Evolutionary conservation across 306 rosid species (phyloP).

Genomic region (Rosa persica): DNA sequence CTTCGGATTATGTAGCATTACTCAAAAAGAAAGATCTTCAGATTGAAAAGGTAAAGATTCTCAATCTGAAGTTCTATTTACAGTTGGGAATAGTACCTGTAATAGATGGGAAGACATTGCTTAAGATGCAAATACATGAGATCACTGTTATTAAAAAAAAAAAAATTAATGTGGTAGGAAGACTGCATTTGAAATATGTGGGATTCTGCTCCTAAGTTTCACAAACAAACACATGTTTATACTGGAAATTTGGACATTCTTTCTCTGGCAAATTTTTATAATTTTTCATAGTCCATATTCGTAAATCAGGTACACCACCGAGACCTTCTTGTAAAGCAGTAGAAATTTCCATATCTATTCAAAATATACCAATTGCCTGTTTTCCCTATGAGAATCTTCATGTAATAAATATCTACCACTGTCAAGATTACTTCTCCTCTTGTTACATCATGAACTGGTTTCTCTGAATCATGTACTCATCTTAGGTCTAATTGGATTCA

Average conservation of each 20-base stretch:
- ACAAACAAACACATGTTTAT: conserved; percentile 1
- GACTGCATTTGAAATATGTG: neutral
- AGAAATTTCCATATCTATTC: neutral
- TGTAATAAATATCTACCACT: neutral
- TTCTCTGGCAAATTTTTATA: neutral
- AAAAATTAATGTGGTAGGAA: neutral
- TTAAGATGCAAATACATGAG: neutral
- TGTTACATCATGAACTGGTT: neutral
- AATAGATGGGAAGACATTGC: neutral
- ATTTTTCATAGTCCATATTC: neutral
- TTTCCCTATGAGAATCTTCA: neutral
- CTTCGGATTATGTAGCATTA: conserved; percentile 58
- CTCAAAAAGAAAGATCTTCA: conserved; percentile 93
- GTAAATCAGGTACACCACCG: neutral
- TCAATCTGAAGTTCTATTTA: neutral
- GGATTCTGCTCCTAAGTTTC: neutral
- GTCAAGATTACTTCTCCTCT: neutral
- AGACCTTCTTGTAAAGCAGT: neutral
- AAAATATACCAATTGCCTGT: neutral
- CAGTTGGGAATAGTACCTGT: neutral
- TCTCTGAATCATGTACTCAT: neutral
- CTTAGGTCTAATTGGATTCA: conserved; percentile 6
- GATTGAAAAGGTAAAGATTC: conserved; percentile 73
- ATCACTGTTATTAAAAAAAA: neutral
- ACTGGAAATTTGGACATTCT: neutral